Conservation (phyloP, 2,329 filamentous ascomycete genomes). For the Stachybotrys echinatus region DNA sequence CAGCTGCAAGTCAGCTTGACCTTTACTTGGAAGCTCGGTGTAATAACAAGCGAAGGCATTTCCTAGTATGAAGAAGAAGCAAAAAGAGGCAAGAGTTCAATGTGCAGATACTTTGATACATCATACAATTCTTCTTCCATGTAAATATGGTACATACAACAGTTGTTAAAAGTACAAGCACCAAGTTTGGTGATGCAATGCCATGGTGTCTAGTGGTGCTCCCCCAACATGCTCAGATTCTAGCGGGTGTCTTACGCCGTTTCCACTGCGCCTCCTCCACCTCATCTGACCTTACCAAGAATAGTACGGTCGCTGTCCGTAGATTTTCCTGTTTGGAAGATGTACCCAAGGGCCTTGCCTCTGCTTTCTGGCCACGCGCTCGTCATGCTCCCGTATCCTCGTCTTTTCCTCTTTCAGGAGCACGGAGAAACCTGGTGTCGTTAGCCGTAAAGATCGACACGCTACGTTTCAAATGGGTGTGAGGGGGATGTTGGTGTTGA, state of each 20-base stretch:
- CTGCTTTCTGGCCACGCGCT: conserved; percentile 69
- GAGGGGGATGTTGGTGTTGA: background rate
- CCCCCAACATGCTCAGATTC: too few relatives aligned
- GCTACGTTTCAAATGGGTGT: background rate
- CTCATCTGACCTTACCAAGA: conserved; percentile 71
- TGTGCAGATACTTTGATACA: background rate
- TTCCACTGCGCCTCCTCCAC: too few relatives aligned
- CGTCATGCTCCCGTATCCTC: conserved; percentile 71
- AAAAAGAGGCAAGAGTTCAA: background rate
- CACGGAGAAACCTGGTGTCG: conserved; percentile 62
- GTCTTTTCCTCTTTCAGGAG: conserved; percentile 93
- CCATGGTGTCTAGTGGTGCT: conserved; percentile 2
- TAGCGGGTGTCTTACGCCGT: too few relatives aligned
- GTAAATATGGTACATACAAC: conserved; percentile 13
- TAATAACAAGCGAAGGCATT: too few relatives aligned
- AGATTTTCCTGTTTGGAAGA: conserved; percentile 78
- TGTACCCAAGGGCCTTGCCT: conserved; percentile 80
- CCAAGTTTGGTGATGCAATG: background rate
- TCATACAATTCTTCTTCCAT: background rate
- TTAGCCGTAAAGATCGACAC: background rate
- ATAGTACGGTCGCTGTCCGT: conserved; percentile 83
- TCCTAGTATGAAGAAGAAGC: background rate
- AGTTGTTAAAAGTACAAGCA: conserved; percentile 10
- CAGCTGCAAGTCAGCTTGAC: background rate
- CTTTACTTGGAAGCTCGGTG: too few relatives aligned